phyloP scores from a whole-genome alignment of 306 rosid species.

The Quillaja saponaria region DNA sequence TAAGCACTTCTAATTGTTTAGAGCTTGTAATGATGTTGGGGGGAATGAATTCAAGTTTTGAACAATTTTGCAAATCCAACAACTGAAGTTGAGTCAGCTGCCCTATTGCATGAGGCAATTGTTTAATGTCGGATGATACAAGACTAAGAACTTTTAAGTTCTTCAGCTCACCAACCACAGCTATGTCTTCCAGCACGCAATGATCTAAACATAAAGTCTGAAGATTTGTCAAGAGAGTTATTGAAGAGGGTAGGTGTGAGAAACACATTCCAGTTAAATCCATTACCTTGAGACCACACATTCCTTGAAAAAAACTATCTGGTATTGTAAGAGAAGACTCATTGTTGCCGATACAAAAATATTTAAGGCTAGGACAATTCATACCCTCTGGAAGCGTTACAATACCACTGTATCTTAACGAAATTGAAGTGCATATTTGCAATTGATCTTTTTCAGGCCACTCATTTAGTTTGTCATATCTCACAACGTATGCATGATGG shows the following conservation, averaged over 20 bases:
- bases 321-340: background rate
- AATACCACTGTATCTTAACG: background rate
- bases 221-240: background rate
- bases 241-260: background rate
- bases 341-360: no score
- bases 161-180: no score
- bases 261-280: no score
- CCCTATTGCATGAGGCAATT: constrained; percentile 24
- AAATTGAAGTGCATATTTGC: background rate
- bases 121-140: constrained; percentile 26
- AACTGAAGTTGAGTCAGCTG: constrained; percentile 20
- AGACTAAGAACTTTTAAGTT: background rate
- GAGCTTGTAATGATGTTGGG: constrained; percentile 31
- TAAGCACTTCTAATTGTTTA: constrained; percentile 29
- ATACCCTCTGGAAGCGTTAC: background rate
- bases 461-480: background rate
- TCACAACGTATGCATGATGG: background rate
- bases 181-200: no score
- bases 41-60: constrained; percentile 25
- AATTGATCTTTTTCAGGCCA: background rate
- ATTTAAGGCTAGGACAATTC: background rate
- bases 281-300: no score
- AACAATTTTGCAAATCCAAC: constrained; percentile 31
- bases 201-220: no score
- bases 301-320: background rate